A percentile compares a stretch with the other conserved stretches of the same genome.
Conservation (phyloP, 192 early-diverging fungal genomes). For the Rhizophagus clarus region DNA sequence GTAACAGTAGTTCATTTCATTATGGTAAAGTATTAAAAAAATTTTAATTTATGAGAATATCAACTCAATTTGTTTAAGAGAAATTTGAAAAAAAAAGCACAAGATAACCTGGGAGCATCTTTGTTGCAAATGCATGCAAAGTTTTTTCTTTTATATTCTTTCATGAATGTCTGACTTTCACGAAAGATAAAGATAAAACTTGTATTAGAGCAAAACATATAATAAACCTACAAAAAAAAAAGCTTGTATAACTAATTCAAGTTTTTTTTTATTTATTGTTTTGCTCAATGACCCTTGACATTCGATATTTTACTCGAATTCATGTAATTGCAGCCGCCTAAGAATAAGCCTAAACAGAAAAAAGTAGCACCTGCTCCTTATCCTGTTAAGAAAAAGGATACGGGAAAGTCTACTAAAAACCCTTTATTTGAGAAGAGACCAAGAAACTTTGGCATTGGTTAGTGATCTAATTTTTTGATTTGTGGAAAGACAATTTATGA, state of each 20-base stretch:
- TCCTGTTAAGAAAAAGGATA: constrained; percentile 71
- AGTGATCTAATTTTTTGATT: constrained; percentile 36
- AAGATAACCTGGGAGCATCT: background rate
- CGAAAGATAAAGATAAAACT: background rate
- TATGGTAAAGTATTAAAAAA: too few relatives aligned
- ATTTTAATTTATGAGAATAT: too few relatives aligned
- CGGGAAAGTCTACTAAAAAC: constrained; percentile 72
- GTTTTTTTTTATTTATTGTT: constrained; percentile 11
- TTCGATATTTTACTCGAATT: background rate
- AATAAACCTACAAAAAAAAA: background rate
- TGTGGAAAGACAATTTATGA: background rate
- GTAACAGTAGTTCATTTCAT: too few relatives aligned
- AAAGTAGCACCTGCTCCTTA: constrained; percentile 93
- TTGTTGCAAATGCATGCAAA: background rate
- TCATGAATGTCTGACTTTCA: background rate
- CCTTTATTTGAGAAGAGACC: constrained; percentile 94
- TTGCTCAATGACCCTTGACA: constrained; percentile 15
- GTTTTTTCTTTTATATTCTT: background rate
- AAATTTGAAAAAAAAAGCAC: background rate
- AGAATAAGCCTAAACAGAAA: constrained; percentile 59
- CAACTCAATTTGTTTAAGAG: too few relatives aligned
- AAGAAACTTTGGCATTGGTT: constrained; percentile 93
- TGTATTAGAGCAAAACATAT: constrained; percentile 15
- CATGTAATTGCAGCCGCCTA: constrained; percentile 13
- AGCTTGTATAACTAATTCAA: constrained; percentile 3